These are phyloP conservation scores for Gaertneriomyces semiglobifer DNA, from an alignment of 192 early-diverging fungal genomes.

Conservation along the genomic window DNA sequence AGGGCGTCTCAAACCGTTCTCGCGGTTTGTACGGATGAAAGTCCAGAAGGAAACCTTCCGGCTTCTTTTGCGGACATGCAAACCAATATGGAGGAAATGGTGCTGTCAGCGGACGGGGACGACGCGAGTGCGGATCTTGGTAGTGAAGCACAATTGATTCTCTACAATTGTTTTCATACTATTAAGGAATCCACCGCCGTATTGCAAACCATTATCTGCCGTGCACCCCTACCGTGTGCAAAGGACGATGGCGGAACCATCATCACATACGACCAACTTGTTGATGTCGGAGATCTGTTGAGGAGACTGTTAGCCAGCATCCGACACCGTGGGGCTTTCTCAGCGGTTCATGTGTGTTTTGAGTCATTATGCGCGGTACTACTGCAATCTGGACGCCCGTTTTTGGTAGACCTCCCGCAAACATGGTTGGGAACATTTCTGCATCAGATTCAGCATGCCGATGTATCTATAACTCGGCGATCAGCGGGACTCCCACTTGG, in stretches of 20 bases:
- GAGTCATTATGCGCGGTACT: slow-evolving; percentile 66
- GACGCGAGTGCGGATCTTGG: slow-evolving; percentile 39
- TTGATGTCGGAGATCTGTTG: slow-evolving; percentile 43
- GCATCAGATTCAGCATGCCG: slow-evolving; percentile 60
- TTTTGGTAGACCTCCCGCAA: slow-evolving; percentile 54
- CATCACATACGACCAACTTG: slow-evolving; percentile 33
- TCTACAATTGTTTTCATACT: slow-evolving; percentile 89
- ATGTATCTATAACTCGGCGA: slow-evolving; percentile 88
- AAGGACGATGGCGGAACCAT: slow-evolving; percentile 12
- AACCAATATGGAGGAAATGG: slow-evolving; percentile 41
- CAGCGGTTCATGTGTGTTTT: slow-evolving; percentile 79
- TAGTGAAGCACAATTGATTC: slow-evolving; percentile 77
- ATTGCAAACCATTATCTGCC: slow-evolving; percentile 49
- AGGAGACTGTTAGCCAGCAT: slow-evolving; percentile 65
- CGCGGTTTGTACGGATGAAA: slow-evolving; percentile 34
- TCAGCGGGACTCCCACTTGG: slow-evolving; percentile 82
- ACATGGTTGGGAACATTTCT: slow-evolving; percentile 81
- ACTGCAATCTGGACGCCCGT: slow-evolving; percentile 50
- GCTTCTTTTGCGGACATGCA: slow-evolving; percentile 66
- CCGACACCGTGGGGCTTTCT: slow-evolving; percentile 90
- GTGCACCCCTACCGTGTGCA: slow-evolving; percentile 36
- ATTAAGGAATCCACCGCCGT: slow-evolving; percentile 76
- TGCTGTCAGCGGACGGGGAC: slow-evolving; percentile 25
- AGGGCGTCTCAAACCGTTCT: slow-evolving; percentile 32
- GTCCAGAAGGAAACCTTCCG: slow-evolving; percentile 81